These are phyloP conservation scores for Gossypium laxum DNA, from an alignment of 441 rosid species.

Conservation along the genomic window DNA sequence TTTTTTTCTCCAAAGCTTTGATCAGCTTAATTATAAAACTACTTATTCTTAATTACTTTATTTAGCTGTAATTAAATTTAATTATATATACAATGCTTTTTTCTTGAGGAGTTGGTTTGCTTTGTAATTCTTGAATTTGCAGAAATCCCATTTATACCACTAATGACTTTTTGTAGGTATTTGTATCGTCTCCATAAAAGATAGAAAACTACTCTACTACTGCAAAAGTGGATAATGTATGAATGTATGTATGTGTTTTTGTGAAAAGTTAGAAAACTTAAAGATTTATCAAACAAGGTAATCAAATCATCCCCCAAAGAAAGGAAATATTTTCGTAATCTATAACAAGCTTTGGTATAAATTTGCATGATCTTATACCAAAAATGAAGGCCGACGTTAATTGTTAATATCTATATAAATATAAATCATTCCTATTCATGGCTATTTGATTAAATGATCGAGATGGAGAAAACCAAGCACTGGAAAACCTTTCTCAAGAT, in stretches of 20 bases:
- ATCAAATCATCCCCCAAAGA: not conserved
- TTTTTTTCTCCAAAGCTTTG: not conserved
- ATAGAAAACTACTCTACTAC: not conserved
- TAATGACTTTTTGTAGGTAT: not conserved
- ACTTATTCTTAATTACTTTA: not conserved
- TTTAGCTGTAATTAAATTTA: not conserved
- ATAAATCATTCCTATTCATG: too few species aligned
- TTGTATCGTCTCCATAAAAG: not conserved
- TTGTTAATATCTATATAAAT: too few species aligned
- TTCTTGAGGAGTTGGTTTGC: not conserved
- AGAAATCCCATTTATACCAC: not conserved
- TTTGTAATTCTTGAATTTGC: constrained; percentile 6
- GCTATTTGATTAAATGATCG: not conserved
- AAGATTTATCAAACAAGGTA: not conserved
- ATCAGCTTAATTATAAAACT: not conserved
- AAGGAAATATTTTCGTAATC: not conserved
- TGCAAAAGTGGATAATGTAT: not conserved
- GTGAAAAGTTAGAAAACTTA: not conserved
- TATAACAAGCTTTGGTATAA: not conserved
- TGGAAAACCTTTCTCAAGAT: constrained; percentile 10
- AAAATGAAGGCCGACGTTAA: not conserved
- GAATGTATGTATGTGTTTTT: too few species aligned
- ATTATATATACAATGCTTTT: not conserved
- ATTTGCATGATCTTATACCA: not conserved
- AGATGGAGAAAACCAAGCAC: not conserved